Evolutionary conservation across 2,329 filamentous ascomycete genomes (phyloP).

Genomic region (Cercospora sp.): DNA sequence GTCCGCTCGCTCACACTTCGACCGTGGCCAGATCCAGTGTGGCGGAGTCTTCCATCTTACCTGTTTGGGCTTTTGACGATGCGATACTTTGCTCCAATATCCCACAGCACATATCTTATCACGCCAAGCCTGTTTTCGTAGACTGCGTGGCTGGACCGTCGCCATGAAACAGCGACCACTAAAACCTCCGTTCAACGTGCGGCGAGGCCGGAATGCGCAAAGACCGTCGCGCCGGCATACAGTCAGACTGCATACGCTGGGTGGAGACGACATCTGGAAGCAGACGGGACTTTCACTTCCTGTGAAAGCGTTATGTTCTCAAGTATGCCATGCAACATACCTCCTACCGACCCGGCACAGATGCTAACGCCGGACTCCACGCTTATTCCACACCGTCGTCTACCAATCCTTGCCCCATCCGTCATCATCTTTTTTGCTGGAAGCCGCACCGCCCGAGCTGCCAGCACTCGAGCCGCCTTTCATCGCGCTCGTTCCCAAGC

Average conservation of each 20-base stretch:
- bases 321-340: neutral
- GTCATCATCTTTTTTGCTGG: conserved; percentile 55
- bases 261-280: neutral
- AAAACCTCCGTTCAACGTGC: neutral
- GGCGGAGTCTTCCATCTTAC: neutral
- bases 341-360: neutral
- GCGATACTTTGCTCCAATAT: neutral
- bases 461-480: conserved; percentile 42
- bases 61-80: neutral
- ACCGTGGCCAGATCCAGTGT: neutral
- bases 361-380: conserved; percentile 25
- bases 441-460: conserved; percentile 29
- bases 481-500: conserved; percentile 66
- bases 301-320: conserved; percentile 1
- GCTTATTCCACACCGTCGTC: conserved; percentile 27
- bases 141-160: neutral
- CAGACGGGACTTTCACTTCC: neutral
- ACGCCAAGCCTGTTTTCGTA: neutral
- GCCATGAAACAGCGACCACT: neutral
- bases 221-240: neutral
- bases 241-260: neutral
- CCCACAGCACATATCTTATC: neutral
- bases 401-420: conserved; percentile 55
- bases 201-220: neutral
- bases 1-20: neutral